Evolutionary conservation across 805 yeast genomes (phyloP).

Genomic region (Nakazawaea ishiwadae): DNA sequence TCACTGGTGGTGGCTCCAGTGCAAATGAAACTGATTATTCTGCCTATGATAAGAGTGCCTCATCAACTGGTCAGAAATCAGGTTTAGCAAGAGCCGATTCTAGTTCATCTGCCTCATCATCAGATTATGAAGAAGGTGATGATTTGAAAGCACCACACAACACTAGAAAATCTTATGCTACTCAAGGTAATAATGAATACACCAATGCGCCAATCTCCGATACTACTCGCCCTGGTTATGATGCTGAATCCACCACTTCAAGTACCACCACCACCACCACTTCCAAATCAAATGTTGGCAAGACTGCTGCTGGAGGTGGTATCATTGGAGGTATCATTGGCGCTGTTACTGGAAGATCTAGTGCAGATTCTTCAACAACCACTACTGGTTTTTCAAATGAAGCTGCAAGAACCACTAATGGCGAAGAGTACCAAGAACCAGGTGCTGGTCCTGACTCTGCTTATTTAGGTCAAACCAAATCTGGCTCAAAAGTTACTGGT

Average conservation of each 20-base stretch:
- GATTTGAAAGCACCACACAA: background rate
- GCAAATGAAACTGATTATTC: conserved; percentile 1
- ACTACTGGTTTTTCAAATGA: background rate
- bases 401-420: background rate
- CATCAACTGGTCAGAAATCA: background rate
- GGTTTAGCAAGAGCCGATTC: background rate
- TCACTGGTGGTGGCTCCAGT: conserved; percentile 11
- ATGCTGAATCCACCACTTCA: background rate
- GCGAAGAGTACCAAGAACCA: background rate
- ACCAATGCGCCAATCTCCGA: background rate
- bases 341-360: conserved; percentile 12
- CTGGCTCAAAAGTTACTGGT: background rate
- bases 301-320: conserved; percentile 7
- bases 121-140: background rate
- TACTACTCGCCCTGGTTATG: background rate
- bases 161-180: background rate
- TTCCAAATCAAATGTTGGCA: background rate
- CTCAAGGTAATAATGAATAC: background rate
- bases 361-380: background rate
- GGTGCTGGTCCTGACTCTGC: background rate
- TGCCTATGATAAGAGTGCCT: background rate
- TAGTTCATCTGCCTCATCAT: background rate
- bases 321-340: conserved; percentile 11
- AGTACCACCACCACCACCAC: too few relatives aligned
- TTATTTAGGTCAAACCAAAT: background rate